Conservation (phyloP, 257 asterid species). For the Ilex aquifolium region DNA sequence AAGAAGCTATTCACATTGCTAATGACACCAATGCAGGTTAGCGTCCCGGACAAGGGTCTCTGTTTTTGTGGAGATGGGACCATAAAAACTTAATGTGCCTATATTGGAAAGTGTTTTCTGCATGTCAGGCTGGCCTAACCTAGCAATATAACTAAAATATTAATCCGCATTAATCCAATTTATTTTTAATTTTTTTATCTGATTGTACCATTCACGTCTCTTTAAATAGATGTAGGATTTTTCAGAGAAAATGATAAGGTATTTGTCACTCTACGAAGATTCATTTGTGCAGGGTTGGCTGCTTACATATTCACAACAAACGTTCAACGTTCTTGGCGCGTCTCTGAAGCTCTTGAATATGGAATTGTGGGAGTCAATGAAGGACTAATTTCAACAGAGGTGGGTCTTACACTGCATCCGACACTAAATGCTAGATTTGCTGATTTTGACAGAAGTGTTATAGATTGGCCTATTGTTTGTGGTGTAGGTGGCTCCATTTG, state of each 20-base stretch:
- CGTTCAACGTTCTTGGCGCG: conserved; percentile 88
- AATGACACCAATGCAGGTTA: conserved; percentile 91
- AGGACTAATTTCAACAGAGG: conserved; percentile 97
- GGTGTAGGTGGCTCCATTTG: conserved; percentile 85
- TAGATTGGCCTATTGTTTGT: neutral
- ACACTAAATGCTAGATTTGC: too few species aligned
- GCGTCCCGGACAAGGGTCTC: neutral
- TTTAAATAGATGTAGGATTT: too few species aligned
- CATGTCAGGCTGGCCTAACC: neutral
- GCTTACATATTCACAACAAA: conserved; percentile 76
- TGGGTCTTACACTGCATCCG: conserved; percentile 22
- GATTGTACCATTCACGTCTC: neutral
- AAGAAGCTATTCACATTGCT: conserved; percentile 83
- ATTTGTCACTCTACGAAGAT: too few species aligned
- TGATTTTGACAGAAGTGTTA: too few species aligned
- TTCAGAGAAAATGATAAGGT: too few species aligned
- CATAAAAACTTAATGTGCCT: neutral
- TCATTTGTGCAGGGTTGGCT: conserved; percentile 61
- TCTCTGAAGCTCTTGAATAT: conserved; percentile 92
- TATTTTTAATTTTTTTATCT: neutral
- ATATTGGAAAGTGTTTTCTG: neutral
- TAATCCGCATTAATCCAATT: neutral
- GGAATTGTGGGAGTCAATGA: conserved; percentile 97
- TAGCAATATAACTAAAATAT: too few species aligned
- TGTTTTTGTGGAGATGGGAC: neutral